Conservation (phyloP, 345 rosid species). For the Cochlearia excelsa region DNA sequence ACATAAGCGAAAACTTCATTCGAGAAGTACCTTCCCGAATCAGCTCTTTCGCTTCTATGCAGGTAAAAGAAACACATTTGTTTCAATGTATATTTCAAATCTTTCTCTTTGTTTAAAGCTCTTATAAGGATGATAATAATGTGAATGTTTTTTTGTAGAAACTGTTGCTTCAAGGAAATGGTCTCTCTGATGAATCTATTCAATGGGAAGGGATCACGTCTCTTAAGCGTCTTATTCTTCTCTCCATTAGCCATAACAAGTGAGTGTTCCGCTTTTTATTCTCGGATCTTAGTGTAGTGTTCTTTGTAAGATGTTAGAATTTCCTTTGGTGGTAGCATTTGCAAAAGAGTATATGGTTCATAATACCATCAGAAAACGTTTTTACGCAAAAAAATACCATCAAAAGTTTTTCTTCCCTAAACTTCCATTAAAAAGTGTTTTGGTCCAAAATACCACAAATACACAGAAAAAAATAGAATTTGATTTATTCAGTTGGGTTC, state of each 20-base stretch:
- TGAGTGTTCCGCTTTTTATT: conserved; percentile 33
- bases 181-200: conserved; percentile 57
- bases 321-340: neutral
- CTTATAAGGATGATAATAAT: neutral
- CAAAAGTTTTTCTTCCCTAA: no score
- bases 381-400: no score
- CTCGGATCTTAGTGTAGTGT: neutral
- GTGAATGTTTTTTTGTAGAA: conserved; percentile 50
- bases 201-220: conserved; percentile 65
- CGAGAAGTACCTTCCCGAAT: conserved; percentile 51
- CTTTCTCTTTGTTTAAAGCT: neutral
- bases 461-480: no score
- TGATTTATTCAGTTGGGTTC: no score
- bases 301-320: neutral
- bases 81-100: neutral
- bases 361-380: no score
- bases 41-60: conserved; percentile 50
- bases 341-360: neutral
- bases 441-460: no score
- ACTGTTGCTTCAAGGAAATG: conserved; percentile 59
- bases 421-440: no score
- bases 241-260: conserved; percentile 71
- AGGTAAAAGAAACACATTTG: conserved; percentile 2
- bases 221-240: conserved; percentile 52
- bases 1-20: conserved; percentile 61